These are phyloP conservation scores for Kwoniella europaea DNA, from an alignment of 768 basidiomycete species.

Conservation along the genomic window DNA sequence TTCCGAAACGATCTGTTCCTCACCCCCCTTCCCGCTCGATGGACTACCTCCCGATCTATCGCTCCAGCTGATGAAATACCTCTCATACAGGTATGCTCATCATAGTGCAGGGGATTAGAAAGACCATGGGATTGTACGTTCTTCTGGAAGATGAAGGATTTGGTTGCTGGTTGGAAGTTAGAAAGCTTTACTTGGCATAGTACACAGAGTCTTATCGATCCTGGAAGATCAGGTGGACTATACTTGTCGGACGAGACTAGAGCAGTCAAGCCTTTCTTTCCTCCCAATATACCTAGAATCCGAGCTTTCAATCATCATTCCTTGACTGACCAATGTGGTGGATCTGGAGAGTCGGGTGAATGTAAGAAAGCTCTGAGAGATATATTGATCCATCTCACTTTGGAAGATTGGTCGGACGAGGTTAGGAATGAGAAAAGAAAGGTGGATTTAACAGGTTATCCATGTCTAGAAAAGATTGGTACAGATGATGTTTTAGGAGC, in stretches of 20 bases:
- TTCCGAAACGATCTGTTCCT: neutral
- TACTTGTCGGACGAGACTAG: neutral
- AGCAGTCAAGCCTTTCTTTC: neutral
- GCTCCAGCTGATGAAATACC: neutral
- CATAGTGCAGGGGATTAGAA: neutral
- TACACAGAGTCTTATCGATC: neutral
- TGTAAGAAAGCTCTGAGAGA: neutral
- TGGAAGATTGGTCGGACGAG: neutral
- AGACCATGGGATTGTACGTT: neutral
- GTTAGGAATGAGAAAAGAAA: neutral
- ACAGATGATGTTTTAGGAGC: neutral
- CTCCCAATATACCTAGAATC: neutral
- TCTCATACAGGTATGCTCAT: neutral
- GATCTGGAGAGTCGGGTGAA: neutral
- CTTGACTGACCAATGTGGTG: neutral
- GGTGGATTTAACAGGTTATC: neutral
- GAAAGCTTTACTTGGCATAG: slow-evolving; percentile 5
- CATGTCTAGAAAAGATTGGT: neutral
- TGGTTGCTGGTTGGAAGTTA: neutral
- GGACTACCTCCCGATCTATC: neutral
- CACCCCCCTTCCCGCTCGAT: neutral
- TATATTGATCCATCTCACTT: neutral
- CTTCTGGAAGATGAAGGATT: neutral
- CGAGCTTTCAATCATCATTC: neutral
- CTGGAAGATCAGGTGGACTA: neutral